Percentiles rank a stretch among this genome's conserved stretches.
These are phyloP conservation scores for Lactarius tabidus DNA, from an alignment of 768 basidiomycete species.

Conservation along the genomic window DNA sequence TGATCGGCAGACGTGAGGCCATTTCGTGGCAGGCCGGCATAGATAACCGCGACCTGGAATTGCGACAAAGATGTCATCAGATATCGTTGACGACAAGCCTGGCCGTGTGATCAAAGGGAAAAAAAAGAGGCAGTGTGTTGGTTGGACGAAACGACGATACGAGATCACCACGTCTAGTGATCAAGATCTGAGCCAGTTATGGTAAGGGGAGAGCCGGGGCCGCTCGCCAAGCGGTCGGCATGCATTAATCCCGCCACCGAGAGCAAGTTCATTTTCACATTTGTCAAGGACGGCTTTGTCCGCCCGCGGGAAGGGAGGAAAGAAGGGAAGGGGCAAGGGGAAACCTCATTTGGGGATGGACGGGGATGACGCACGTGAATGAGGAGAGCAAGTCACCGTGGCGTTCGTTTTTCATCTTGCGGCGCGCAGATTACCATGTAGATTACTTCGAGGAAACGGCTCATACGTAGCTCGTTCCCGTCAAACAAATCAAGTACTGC, in stretches of 20 bases:
- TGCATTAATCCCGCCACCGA: neutral
- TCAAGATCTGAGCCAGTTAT: neutral
- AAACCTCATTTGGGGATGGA: constrained; percentile 5
- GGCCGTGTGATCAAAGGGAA: neutral
- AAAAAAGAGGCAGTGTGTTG: neutral
- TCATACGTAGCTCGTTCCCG: constrained; percentile 13
- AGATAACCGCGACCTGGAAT: constrained; percentile 5
- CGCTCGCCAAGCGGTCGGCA: constrained; percentile 12
- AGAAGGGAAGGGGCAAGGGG: constrained; percentile 4
- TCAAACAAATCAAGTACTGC: neutral
- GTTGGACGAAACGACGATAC: neutral
- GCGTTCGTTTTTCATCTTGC: constrained; percentile 1
- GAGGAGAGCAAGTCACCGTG: constrained; percentile 1
- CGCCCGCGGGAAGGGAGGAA: neutral
- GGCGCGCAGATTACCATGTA: constrained; percentile 5
- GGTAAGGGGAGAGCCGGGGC: neutral
- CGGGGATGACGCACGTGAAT: constrained; percentile 1
- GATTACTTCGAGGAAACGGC: neutral
- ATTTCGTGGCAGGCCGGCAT: neutral
- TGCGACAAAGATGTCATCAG: constrained; percentile 20
- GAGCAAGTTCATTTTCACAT: constrained; percentile 9
- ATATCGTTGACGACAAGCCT: constrained; percentile 17
- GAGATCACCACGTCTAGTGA: neutral
- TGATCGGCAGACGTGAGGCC: constrained; percentile 21
- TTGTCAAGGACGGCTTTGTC: constrained; percentile 10